Evolutionary conservation across 2,329 filamentous ascomycete genomes (phyloP), one percentile per base, ranked within the genome.

Genomic region (Aaosphaeria pasadenensis): DNA sequence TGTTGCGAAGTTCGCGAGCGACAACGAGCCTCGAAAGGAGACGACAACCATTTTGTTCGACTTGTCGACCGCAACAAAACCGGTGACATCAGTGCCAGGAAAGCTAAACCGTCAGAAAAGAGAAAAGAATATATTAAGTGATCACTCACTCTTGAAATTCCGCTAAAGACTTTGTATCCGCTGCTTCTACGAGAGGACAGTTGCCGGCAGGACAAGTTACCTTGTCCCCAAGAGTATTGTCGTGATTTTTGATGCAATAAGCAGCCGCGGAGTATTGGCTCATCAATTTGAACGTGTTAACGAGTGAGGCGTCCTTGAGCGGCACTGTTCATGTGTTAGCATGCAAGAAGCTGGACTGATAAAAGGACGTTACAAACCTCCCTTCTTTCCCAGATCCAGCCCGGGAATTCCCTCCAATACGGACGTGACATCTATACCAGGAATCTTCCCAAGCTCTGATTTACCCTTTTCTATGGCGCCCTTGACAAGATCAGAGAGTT

Each of bases 1-100:
- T 42, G 80, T 74, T 54, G 86, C 74, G 76, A 78, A 86, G 74
- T 87, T 86, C 45, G 77, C 75, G 55, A 84, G 55, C 31, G 81
- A 81, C 47, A 64, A 64, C 48, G 77, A 80, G 52, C 85, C 85
- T 39, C 82, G 79, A 66, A 85, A 75, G 24, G 82, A 73, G 30
- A 85, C 62, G 44, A 87, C 76, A 46, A 88, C 80, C 46, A 80
- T 68, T 49, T 64, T 52, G 51, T 76, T 73, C 11, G 74, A 73
- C 31, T 65, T 53, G 54, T 78, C 76, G 13, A 68, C 56, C 4
- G 73, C 75, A 2, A 79, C 57, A 59, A 70, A 78, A 7, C 76
- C 76, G 3, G 75, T 72, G 0, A 75, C 71, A 45, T 77, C 74
- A 7, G 73, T 74, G 30, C 44, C 47, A 6, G 51, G 53, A 5